These are phyloP conservation scores for Citrus glauca DNA, from an alignment of 345 rosid species.

Conservation along the genomic window DNA sequence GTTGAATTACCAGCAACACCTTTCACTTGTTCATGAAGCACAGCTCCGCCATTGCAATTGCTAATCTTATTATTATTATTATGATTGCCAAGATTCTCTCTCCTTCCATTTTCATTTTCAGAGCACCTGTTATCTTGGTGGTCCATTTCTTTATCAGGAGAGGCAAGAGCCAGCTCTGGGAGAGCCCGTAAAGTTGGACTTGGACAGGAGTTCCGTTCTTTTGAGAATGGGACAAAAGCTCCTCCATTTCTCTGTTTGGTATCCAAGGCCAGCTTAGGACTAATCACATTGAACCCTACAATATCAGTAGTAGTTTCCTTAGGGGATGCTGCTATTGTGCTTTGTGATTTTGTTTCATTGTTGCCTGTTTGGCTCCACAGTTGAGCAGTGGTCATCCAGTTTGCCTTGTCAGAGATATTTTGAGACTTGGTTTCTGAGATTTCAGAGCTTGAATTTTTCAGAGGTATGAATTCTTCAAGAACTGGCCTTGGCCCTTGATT, in stretches of 20 bases:
- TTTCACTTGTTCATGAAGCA: slow-evolving; percentile 32
- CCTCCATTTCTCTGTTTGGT: slow-evolving; percentile 75
- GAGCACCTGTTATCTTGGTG: slow-evolving; percentile 39
- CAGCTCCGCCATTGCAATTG: slow-evolving; percentile 11
- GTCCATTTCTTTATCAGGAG: slow-evolving; percentile 39
- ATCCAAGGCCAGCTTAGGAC: slow-evolving; percentile 60
- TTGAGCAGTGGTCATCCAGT: slow-evolving; percentile 94
- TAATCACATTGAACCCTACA: slow-evolving; percentile 37
- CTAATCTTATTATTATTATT: slow-evolving; percentile 13
- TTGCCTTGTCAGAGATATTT: slow-evolving; percentile 50
- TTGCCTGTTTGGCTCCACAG: slow-evolving; percentile 83
- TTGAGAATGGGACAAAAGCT: slow-evolving; percentile 89
- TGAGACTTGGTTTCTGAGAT: slow-evolving; percentile 31
- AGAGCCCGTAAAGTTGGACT: slow-evolving; percentile 35
- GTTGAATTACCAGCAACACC: slow-evolving; percentile 17
- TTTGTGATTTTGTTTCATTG: slow-evolving; percentile 35
- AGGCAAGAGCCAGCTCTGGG: slow-evolving; percentile 66
- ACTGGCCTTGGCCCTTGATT: slow-evolving; percentile 61
- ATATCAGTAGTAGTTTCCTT: slow-evolving; percentile 34
- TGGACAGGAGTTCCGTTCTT: slow-evolving; percentile 50
- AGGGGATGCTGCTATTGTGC: slow-evolving; percentile 20
- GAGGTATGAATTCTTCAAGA: slow-evolving; percentile 96
- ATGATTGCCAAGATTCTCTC: slow-evolving; percentile 26
- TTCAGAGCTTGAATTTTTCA: slow-evolving; percentile 47
- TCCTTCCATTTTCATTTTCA: slow-evolving; percentile 34